Conservation (phyloP, 139 green algal species). For the Chlamydomonas incerta region DNA sequence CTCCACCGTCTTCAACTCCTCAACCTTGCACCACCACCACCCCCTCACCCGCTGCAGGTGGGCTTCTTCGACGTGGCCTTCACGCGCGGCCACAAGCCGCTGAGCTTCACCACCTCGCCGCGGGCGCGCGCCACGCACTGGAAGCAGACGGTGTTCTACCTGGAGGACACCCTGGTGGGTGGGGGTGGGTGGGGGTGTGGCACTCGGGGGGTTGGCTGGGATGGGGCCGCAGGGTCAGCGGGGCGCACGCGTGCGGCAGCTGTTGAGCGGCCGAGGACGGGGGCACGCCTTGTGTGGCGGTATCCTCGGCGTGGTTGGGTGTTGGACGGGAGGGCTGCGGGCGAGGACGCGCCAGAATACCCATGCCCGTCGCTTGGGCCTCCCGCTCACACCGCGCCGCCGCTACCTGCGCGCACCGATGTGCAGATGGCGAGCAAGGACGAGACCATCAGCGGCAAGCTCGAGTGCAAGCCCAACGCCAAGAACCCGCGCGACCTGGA, state of each 20-base stretch:
- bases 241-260: no score
- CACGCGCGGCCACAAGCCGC: slow-evolving; percentile 82
- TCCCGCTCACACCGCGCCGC: background rate
- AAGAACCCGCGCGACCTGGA: slow-evolving; percentile 93
- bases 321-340: no score
- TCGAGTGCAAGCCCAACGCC: slow-evolving; percentile 81
- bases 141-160: slow-evolving; percentile 97
- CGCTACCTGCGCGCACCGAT: no score
- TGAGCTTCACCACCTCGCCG: slow-evolving; percentile 73
- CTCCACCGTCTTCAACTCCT: no score
- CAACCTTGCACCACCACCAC: no score
- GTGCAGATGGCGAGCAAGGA: slow-evolving; percentile 32
- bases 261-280: no score
- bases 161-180: slow-evolving; percentile 82
- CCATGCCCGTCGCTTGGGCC: no score
- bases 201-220: no score
- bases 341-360: no score
- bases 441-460: slow-evolving; percentile 56
- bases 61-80: slow-evolving; percentile 94
- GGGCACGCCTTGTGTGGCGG: no score
- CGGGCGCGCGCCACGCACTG: slow-evolving; percentile 72
- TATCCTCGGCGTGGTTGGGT: no score
- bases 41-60: background rate
- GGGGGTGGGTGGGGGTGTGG: slow-evolving; percentile 21
- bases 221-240: no score